A percentile compares a stretch with the other conserved stretches of the same genome.
Conservation (phyloP, 106 monocot genomes). For the Amphibolis antarctica region DNA sequence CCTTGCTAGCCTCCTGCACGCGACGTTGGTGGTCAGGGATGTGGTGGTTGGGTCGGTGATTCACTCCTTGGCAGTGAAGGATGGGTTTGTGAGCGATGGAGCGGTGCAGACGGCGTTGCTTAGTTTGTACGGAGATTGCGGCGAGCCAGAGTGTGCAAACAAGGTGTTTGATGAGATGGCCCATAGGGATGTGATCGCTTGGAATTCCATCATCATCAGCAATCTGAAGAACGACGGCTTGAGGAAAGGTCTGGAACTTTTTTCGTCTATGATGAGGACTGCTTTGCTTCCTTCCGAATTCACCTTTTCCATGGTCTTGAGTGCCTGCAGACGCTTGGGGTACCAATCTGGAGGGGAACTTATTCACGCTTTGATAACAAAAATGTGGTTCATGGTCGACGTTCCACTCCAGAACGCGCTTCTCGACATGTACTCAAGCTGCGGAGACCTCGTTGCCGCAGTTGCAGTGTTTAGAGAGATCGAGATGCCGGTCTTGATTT, state of each 20-base stretch:
- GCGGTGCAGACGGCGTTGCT: constrained; percentile 58
- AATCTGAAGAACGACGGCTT: constrained; percentile 17
- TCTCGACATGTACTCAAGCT: constrained; percentile 12
- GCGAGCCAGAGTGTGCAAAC: constrained; percentile 15
- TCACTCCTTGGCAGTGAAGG: constrained; percentile 26
- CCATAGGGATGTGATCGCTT: constrained; percentile 48
- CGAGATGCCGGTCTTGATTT: background rate
- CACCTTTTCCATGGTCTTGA: constrained; percentile 41
- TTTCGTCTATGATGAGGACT: constrained; percentile 18
- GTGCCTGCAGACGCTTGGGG: constrained; percentile 27
- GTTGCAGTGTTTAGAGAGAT: constrained; percentile 1
- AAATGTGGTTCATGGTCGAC: constrained; percentile 22
- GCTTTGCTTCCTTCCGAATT: constrained; percentile 17
- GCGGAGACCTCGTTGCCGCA: background rate
- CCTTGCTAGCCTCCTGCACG: constrained; percentile 41
- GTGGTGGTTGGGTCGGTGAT: constrained; percentile 17
- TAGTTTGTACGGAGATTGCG: constrained; percentile 44
- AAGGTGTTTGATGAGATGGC: constrained; percentile 46
- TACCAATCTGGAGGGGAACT: constrained; percentile 22
- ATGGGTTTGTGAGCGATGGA: constrained; percentile 30
- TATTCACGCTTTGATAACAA: constrained; percentile 34
- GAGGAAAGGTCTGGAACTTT: constrained; percentile 16
- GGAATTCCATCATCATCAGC: constrained; percentile 51
- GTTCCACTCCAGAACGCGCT: constrained; percentile 33
- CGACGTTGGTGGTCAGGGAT: constrained; percentile 17